Evolutionary conservation across 2,329 filamentous ascomycete species (phyloP), one percentile per base, ranked within the genome.

Genomic region (Nemania bipapillata): DNA sequence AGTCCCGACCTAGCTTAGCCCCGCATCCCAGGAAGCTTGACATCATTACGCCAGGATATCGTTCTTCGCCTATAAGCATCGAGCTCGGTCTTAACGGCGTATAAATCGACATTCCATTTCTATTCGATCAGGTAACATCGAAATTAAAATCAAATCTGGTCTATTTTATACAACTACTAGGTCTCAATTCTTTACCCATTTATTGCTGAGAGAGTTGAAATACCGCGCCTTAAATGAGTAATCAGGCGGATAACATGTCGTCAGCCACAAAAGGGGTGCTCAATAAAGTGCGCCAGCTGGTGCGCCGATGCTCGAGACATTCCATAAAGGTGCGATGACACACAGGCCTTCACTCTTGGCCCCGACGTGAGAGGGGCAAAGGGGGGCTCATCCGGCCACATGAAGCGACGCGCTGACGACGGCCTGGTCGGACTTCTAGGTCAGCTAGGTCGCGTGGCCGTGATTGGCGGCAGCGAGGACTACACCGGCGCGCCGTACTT

Each of bases 401-500:
- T n/a, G 37, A 52, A 52, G 61, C 32, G 57, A 32, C 49, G n/a
- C 53, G 63, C 65, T 72, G 49, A 70, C 74, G 49, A 65, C 24
- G 49, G 22, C n/a, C 4, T 35, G n/a, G 15, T 35, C 24, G 20
- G 32, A 60, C 30, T 63, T 69, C 6, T 74, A 97, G 95, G 96
- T 68, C 95, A 98, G 81, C 86, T 97, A 73, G 96, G 96, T 4
- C 89, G 96, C 63, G 90, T 99, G 61, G 96, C 90, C 60, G 96
- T 99, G 66, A 96, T 99, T 73, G 96, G 96, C 59, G 96, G 96
- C 47, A 97, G 93, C 77, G 90, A 95, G 79, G 95, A 98, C 81
- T 99, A 98, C 80, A 97, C 96, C 1, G 96, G 96, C 42, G 96
- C 96, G 66, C 96, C 96, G 12, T 99, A 97, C 83, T 99, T 99